These are phyloP conservation scores for Barnettozyma vustinii DNA, from an alignment of 805 yeast species.

Conservation along the genomic window DNA sequence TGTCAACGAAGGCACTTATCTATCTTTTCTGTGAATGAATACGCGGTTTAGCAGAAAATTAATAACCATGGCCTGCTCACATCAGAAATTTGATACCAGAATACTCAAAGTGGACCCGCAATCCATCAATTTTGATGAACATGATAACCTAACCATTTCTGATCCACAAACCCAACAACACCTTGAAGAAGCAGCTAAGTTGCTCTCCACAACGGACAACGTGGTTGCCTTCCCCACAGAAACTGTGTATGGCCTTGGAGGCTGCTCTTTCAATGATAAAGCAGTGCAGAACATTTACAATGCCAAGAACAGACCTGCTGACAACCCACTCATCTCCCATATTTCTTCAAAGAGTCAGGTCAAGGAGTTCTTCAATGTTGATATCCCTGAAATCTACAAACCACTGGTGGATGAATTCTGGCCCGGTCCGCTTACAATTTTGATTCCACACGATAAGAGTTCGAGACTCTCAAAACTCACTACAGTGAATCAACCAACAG, in stretches of 20 bases:
- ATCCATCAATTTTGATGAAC: constrained; percentile 17
- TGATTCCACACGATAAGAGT: constrained; percentile 52
- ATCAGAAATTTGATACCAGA: constrained; percentile 11
- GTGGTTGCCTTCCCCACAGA: constrained; percentile 95
- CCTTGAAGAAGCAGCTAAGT: constrained; percentile 52
- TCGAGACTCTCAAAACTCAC: constrained; percentile 64
- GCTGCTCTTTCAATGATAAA: constrained; percentile 68
- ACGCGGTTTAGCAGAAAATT: neutral
- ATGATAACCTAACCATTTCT: constrained; percentile 35
- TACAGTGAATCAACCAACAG: constrained; percentile 83
- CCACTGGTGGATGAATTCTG: constrained; percentile 66
- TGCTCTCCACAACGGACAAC: constrained; percentile 43
- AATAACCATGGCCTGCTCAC: constrained; percentile 1
- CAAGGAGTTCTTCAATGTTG: constrained; percentile 45
- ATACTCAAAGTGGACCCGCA: constrained; percentile 18
- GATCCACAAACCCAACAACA: constrained; percentile 49
- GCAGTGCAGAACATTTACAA: constrained; percentile 72
- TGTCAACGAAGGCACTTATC: neutral
- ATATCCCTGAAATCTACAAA: constrained; percentile 64
- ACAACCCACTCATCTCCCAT: constrained; percentile 91
- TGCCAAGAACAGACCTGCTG: constrained; percentile 93
- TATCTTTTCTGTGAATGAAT: neutral
- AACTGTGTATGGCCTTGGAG: constrained; percentile 95
- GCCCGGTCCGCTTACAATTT: constrained; percentile 95
- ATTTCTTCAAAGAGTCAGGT: constrained; percentile 75